These are phyloP conservation scores for Candida morakotiae DNA, from an alignment of 805 yeast genomes.

Conservation along the genomic window DNA sequence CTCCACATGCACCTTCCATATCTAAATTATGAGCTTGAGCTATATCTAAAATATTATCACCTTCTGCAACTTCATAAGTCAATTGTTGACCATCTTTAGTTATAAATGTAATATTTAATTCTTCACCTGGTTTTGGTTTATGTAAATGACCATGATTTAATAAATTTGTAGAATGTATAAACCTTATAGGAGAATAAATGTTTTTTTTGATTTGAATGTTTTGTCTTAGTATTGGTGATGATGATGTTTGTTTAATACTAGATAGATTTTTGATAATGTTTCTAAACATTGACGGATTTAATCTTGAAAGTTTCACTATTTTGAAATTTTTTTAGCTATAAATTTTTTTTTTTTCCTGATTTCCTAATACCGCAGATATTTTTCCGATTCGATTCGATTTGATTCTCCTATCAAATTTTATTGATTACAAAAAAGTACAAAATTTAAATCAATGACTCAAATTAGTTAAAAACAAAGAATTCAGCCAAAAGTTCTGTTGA, in stretches of 20 bases:
- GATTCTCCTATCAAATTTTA: conserved; percentile 3
- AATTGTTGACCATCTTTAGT: conserved; percentile 86
- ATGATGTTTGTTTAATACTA: neutral
- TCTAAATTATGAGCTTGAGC: conserved; percentile 93
- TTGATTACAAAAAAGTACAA: conserved; percentile 3
- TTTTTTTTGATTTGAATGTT: neutral
- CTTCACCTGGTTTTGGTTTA: conserved; percentile 92
- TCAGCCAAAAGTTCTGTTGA: no score
- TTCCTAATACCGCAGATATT: no score
- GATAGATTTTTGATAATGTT: neutral
- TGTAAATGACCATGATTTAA: conserved; percentile 77
- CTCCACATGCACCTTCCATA: conserved; percentile 99
- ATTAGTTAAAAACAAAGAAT: no score
- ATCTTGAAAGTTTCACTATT: no score
- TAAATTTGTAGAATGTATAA: conserved; percentile 14
- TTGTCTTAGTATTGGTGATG: neutral
- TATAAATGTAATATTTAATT: conserved; percentile 73
- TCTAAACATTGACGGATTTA: no score
- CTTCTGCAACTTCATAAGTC: conserved; percentile 82
- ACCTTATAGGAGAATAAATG: conserved; percentile 8
- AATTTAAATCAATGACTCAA: no score
- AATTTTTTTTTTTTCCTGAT: no score
- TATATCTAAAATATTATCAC: conserved; percentile 86
- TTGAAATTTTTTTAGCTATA: no score
- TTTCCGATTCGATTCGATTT: conserved; percentile 1